Base-by-base conservation (phyloP, 306 rosid species). In the Cicer yamashitae region DNA sequence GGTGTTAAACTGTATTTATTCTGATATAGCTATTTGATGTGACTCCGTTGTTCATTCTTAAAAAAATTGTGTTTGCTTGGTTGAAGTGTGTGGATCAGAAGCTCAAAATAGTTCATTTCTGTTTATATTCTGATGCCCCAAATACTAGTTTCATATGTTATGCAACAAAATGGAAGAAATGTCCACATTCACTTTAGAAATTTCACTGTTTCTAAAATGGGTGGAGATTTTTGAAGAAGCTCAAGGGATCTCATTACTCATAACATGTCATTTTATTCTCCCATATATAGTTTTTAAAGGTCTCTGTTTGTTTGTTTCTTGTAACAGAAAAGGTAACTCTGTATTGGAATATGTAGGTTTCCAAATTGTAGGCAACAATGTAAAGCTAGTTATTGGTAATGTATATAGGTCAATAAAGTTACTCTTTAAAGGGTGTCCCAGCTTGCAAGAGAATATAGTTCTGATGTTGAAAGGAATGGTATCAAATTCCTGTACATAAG, bases 381-480 rank as follows among this genome's bases (percentile, higher is more conserved):
- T 45, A 40, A 46, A 61, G 37, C 34, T 67, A 70, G 25, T 79
- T 56, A 71, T 11, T 74, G 74, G 38, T 72, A 67, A 74, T 70
- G 85, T 77, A 11, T 82, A 7, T 71, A 57, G 70, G 72, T 68
- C 82, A 56, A 52, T 79, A 73, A 79, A 74, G 73, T 71, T 65
- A 76, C 84, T 75, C 80, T 67, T 79, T 44, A 43, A 70, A 70
- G 75, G 62, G 25, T 58, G 64, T 58, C 71, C 53, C 79, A 81
- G 77, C 71, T 86, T 87, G 89, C 71, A 59, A 70, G 83, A 75
- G 90, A 84, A 82, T 86, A 75, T 80, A 20, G 71, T 8, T 77
- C 76, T 80, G 60, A 57, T 71, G 53, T 61, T 64, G 68, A 48
- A 10, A 9, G 79, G 89, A 86, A 77, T 69, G 88, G 87, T 83